These are phyloP conservation scores for Ophiostoma sp. DNA, from an alignment of 2,329 filamentous ascomycete genomes.

Conservation along the genomic window DNA sequence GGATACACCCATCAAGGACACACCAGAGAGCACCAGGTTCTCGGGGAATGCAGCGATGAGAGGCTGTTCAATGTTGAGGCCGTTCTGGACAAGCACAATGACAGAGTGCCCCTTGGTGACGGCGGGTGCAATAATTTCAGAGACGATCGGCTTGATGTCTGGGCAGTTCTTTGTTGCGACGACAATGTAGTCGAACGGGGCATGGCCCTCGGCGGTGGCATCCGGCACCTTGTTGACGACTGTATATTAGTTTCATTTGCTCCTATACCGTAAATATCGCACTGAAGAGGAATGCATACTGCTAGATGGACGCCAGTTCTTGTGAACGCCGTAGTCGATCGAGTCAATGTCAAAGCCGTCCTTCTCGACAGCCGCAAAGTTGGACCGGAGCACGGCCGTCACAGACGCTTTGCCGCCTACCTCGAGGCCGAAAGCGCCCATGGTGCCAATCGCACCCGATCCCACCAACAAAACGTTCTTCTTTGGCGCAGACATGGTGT, in stretches of 20 bases:
- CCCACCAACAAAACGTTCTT: conserved; percentile 24
- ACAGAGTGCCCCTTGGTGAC: conserved; percentile 23
- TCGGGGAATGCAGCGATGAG: conserved; percentile 22
- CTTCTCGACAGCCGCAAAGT: conserved; percentile 22
- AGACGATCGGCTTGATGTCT: conserved; percentile 22
- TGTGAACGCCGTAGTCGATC: conserved; percentile 21
- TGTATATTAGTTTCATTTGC: background rate
- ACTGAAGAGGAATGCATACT: background rate
- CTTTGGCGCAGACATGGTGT: conserved; percentile 11
- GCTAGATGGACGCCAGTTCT: conserved; percentile 17
- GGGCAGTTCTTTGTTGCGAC: conserved; percentile 25
- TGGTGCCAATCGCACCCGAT: conserved; percentile 24
- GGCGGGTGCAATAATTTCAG: conserved; percentile 24
- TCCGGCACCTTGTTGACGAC: conserved; percentile 19
- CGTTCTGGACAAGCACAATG: conserved; percentile 26
- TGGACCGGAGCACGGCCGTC: conserved; percentile 26
- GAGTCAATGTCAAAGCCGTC: conserved; percentile 24
- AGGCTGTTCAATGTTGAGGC: conserved; percentile 25
- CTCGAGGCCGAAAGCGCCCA: conserved; percentile 24
- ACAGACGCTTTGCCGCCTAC: conserved; percentile 23
- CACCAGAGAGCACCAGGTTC: conserved; percentile 23
- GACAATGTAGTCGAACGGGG: conserved; percentile 24
- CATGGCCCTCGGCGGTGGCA: background rate
- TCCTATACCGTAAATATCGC: background rate
- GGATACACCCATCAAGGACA: conserved; percentile 14